phyloP scores from a whole-genome alignment of 169 alveolate species.

The Cyclospora cayetanensis region DNA sequence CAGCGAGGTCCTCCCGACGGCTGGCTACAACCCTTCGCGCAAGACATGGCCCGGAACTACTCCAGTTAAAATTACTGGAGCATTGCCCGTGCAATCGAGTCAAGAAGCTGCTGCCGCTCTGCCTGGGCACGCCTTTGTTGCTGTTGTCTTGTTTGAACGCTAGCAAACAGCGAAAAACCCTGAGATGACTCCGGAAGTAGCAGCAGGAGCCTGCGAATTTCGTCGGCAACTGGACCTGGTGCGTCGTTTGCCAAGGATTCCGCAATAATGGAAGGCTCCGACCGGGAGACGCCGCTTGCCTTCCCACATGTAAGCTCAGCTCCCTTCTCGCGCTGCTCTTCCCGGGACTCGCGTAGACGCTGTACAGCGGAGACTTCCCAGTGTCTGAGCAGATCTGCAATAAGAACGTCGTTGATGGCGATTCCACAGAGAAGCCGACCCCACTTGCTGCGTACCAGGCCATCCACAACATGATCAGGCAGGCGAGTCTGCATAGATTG shows the following conservation, averaged over 20 bases:
- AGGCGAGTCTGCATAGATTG: background rate
- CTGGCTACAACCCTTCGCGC: no score
- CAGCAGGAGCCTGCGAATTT: background rate
- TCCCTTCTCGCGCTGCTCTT: background rate
- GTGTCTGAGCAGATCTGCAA: background rate
- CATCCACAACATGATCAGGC: conserved; percentile 8
- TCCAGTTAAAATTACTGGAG: background rate
- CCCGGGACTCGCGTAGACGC: background rate
- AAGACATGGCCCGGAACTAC: background rate
- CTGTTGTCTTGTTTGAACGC: background rate
- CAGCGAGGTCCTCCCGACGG: no score
- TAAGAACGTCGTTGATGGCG: background rate
- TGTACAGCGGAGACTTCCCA: background rate
- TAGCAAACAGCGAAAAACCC: background rate
- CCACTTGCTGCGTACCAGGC: conserved; percentile 12
- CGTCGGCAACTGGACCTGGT: conserved; percentile 4
- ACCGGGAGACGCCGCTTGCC: no score
- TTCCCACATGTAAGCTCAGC: background rate
- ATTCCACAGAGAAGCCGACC: background rate
- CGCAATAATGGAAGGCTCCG: background rate
- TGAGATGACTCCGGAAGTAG: background rate
- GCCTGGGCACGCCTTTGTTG: conserved; percentile 20
- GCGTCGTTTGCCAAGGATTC: background rate
- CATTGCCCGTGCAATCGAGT: conserved; percentile 1
- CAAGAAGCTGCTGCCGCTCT: conserved; percentile 25